phyloP scores from a whole-genome alignment of 73 alveolate genomes.

The Uronychia binucleata region DNA sequence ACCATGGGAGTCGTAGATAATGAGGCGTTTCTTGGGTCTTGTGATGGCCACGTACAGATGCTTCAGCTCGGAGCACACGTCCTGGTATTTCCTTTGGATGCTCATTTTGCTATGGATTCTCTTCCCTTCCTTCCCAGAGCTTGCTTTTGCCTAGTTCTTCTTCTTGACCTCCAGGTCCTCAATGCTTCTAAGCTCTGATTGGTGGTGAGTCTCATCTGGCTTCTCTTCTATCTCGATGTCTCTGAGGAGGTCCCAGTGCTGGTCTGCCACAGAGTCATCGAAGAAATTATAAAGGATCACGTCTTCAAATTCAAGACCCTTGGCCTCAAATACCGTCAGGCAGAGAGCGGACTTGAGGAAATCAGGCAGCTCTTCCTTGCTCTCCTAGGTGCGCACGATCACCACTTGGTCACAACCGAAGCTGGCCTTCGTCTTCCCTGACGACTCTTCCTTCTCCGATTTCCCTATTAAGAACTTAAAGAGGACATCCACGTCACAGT shows the following conservation, averaged over 20 bases:
- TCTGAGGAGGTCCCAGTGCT: constrained; percentile 63
- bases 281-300: constrained; percentile 82
- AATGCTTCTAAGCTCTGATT: neutral
- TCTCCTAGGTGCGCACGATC: constrained; percentile 74
- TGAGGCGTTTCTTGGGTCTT: constrained; percentile 63
- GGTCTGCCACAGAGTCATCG: constrained; percentile 33
- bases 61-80: constrained; percentile 59
- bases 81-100: constrained; percentile 36
- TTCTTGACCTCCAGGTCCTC: neutral
- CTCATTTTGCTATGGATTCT: neutral
- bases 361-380: constrained; percentile 62
- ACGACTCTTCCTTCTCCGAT: constrained; percentile 31
- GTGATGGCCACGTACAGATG: constrained; percentile 70
- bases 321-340: constrained; percentile 84
- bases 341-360: constrained; percentile 67
- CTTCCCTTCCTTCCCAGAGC: constrained; percentile 7
- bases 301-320: constrained; percentile 87
- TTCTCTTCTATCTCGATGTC: constrained; percentile 5
- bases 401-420: constrained; percentile 86
- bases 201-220: no score
- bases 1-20: constrained; percentile 53
- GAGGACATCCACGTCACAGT: constrained; percentile 1
- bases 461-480: constrained; percentile 43
- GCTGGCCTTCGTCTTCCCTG: constrained; percentile 11
- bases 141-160: neutral